Base-by-base conservation (phyloP, 805 yeast species). In the Maudiozyma barnettii region DNA sequence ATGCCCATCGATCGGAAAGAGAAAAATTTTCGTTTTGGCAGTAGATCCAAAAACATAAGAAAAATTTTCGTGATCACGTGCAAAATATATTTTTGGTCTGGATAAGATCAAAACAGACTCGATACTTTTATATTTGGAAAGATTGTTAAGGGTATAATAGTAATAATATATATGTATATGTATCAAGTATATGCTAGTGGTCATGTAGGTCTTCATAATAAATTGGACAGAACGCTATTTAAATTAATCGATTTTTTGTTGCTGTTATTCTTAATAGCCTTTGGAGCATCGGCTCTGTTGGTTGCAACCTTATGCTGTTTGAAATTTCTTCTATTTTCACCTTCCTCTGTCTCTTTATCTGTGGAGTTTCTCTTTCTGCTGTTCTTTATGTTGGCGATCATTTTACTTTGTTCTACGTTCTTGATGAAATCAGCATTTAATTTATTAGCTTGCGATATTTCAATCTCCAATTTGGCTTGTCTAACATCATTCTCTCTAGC, bases 401-500 rank as follows among this genome's bases (percentile, higher is more conserved):
- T 82, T 71, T 87, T 88, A 51, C 93, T 82, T 54, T 78, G 79
- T 61, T 91, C 97, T 40, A 91, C 90, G 59, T 88, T 89, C 54
- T 76, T 76, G 49, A 90, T 77, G 61, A 82, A 93, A 16, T 82
- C 77, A 66, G 88, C 87, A 70, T 90, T 90, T 64, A 91, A 75
- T 56, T 86, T 84, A 47, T 81, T 84, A 38, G 95, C 95, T 64
- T 88, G 96, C 1, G 95, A 77, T 35, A 93, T 77, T 65, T 93
- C 98, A 50, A 95, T 77, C 52, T 89, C 82, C 59, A 91, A 71
- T 67, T 86, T 89, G 45, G 91, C 79, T 59, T 89, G 95, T 65
- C 96, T 81, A 39, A 82, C 75, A 64, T 90, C 96, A 53, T 84
- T 82, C 67, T 93, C 98, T 58, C 78, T 78, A 2, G 96, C 89